These are phyloP conservation scores for Tilletia indica DNA, from an alignment of 1,284 basidiomycete genomes.

Conservation along the genomic window DNA sequence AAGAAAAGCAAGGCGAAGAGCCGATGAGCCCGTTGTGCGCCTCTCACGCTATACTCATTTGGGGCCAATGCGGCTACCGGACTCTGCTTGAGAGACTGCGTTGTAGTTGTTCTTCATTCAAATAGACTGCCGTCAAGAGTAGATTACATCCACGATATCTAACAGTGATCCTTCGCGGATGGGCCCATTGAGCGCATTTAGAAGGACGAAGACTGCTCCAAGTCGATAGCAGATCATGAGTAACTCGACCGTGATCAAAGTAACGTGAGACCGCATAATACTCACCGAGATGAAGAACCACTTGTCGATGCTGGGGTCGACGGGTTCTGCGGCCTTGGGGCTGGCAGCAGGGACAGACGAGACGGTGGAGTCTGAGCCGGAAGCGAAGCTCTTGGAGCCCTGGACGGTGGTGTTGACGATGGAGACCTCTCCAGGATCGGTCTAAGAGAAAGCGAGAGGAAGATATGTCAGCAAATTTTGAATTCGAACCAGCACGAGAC, in stretches of 20 bases:
- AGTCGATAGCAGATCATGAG: too few species aligned
- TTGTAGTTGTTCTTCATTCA: too few species aligned
- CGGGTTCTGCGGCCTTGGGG: slow-evolving; percentile 53
- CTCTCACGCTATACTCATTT: too few species aligned
- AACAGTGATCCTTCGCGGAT: too few species aligned
- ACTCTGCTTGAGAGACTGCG: too few species aligned
- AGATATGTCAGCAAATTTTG: neutral
- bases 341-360: slow-evolving; percentile 73
- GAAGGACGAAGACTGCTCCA: too few species aligned
- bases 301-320: slow-evolving; percentile 56
- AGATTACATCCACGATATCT: too few species aligned
- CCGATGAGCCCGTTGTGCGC: neutral
- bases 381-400: slow-evolving; percentile 71
- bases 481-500: neutral
- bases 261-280: too few species aligned
- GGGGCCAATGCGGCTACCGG: too few species aligned
- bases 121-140: too few species aligned
- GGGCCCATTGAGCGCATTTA: too few species aligned
- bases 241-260: too few species aligned
- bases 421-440: slow-evolving; percentile 19
- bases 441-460: neutral
- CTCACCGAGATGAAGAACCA: slow-evolving; percentile 45
- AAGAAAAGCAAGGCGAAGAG: slow-evolving; percentile 15
- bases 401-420: slow-evolving; percentile 66
- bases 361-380: slow-evolving; percentile 67